Conservation (phyloP, 1,139 yeast genomes). For the Debaryomyces fabryi region DNA sequence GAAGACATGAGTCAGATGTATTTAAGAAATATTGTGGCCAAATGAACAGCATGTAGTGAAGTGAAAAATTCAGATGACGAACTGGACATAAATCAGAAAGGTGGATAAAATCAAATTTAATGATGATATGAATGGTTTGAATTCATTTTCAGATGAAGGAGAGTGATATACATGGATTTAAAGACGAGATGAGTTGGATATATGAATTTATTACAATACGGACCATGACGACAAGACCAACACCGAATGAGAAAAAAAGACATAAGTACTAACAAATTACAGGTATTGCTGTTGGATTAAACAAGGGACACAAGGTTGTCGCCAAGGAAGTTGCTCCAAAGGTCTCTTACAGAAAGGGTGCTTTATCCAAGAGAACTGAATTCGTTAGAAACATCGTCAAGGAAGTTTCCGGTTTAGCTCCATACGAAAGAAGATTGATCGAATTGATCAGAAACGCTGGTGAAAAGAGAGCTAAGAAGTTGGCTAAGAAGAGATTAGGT, state of each 20-base stretch:
- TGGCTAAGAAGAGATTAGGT: slow-evolving; percentile 99
- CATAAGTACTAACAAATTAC: slow-evolving; percentile 26
- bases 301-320: slow-evolving; percentile 99
- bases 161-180: background rate
- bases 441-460: slow-evolving; percentile 99
- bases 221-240: background rate
- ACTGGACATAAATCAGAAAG: background rate
- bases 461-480: slow-evolving; percentile 99
- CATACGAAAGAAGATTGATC: slow-evolving; percentile 99
- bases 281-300: slow-evolving; percentile 98
- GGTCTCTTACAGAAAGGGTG: slow-evolving; percentile 97
- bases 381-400: slow-evolving; percentile 95
- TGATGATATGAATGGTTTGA: background rate
- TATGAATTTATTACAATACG: background rate
- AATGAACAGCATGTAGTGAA: background rate
- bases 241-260: background rate
- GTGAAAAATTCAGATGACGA: background rate
- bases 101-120: background rate
- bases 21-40: background rate
- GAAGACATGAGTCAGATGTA: background rate
- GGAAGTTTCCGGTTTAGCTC: slow-evolving; percentile 99
- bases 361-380: slow-evolving; percentile 90
- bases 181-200: background rate
- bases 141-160: background rate
- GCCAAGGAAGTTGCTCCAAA: slow-evolving; percentile 92